Evolutionary conservation across 2,329 filamentous ascomycete genomes (phyloP).

Genomic region (Venturia carpophila): DNA sequence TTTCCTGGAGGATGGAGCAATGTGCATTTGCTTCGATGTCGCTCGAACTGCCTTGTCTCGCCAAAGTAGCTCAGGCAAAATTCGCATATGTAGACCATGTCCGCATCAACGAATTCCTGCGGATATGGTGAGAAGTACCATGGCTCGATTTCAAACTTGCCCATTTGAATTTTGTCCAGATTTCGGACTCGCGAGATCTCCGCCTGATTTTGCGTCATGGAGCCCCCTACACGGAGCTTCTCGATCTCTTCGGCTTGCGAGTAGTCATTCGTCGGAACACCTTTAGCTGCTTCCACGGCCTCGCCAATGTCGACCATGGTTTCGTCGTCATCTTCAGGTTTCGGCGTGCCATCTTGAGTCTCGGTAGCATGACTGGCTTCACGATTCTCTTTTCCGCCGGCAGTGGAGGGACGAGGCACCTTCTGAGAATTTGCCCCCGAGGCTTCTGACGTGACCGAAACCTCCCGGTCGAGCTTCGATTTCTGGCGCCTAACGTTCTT

Average conservation of each 20-base stretch:
- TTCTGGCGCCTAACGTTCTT: constrained; percentile 42
- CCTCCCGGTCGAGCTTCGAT: constrained; percentile 43
- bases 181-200: constrained; percentile 96
- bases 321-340: constrained; percentile 44
- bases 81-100: constrained; percentile 93
- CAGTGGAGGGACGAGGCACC: constrained; percentile 45
- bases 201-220: constrained; percentile 97
- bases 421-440: constrained; percentile 43
- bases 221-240: constrained; percentile 85
- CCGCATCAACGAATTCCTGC: constrained; percentile 75
- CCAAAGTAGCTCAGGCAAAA: constrained; percentile 92
- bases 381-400: constrained; percentile 54
- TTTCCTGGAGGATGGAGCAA: constrained; percentile 91
- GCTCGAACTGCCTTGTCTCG: constrained; percentile 69
- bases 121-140: constrained; percentile 99
- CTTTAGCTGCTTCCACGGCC: constrained; percentile 47
- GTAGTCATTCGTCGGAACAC: constrained; percentile 48
- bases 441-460: constrained; percentile 49
- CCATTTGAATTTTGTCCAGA: constrained; percentile 89
- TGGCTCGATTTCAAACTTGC: constrained; percentile 81
- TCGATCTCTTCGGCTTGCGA: constrained; percentile 90
- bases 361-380: constrained; percentile 40
- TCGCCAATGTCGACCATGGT: constrained; percentile 46
- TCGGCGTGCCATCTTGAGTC: constrained; percentile 41
- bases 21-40: constrained; percentile 84